Evolutionary conservation across 1,284 basidiomycete species (phyloP).

Genomic region (Irpex sp.): DNA sequence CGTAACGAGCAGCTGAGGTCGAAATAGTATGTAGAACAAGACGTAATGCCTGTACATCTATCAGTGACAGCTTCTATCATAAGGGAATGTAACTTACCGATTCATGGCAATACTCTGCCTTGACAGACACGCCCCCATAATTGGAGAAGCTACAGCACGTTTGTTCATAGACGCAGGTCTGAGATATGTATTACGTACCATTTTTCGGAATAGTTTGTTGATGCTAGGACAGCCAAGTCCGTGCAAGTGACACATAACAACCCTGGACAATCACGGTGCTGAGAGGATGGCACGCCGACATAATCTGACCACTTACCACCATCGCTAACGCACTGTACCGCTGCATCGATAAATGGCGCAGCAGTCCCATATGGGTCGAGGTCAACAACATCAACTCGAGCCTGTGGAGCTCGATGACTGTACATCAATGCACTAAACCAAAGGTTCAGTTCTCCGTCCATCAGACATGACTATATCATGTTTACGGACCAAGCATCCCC

Average conservation of each 20-base stretch:
- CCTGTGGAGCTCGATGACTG: slow-evolving; percentile 69
- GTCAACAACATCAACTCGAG: slow-evolving; percentile 91
- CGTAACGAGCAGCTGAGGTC: slow-evolving; percentile 87
- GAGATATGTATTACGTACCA: slow-evolving; percentile 49
- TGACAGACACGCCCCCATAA: slow-evolving; percentile 92
- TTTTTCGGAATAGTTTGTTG: slow-evolving; percentile 95
- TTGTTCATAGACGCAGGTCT: not conserved
- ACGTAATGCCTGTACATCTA: slow-evolving; percentile 66
- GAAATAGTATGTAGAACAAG: slow-evolving; percentile 87
- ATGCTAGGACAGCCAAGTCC: slow-evolving; percentile 91
- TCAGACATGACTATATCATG: not conserved
- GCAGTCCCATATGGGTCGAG: slow-evolving; percentile 98
- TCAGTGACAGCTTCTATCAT: not conserved
- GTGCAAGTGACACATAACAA: slow-evolving; percentile 96
- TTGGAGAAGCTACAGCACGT: slow-evolving; percentile 72
- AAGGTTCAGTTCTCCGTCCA: not conserved
- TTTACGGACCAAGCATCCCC: slow-evolving; percentile 83
- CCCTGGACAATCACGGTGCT: slow-evolving; percentile 42
- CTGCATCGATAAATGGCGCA: slow-evolving; percentile 95
- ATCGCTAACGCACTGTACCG: slow-evolving; percentile 88
- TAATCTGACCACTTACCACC: slow-evolving; percentile 55
- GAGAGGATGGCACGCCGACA: not conserved
- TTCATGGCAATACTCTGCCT: slow-evolving; percentile 95
- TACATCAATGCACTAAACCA: slow-evolving; percentile 82
- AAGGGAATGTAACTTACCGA: slow-evolving; percentile 48